A percentile compares a stretch with the other conserved stretches of the same genome.
phyloP scores from a whole-genome alignment of 371 early-diverging fungal species.

The Mucor circinelloides region DNA sequence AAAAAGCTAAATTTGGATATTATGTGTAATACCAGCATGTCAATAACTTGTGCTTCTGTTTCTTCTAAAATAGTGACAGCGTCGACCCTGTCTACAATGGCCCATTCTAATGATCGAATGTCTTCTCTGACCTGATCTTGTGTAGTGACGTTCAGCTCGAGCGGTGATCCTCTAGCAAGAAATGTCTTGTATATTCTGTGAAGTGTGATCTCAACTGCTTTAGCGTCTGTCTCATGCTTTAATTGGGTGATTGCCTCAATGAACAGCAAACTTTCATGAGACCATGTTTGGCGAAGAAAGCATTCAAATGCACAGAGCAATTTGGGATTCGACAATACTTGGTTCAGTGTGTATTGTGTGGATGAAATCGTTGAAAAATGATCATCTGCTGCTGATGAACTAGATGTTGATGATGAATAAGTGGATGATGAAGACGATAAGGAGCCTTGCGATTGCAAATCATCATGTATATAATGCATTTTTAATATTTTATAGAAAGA shows the following conservation, averaged over 20 bases:
- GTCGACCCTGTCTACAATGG: constrained; percentile 25
- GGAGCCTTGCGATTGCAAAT: constrained; percentile 17
- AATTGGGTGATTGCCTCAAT: constrained; percentile 32
- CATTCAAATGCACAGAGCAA: constrained; percentile 28
- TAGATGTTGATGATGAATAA: constrained; percentile 17
- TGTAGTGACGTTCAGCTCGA: constrained; percentile 30
- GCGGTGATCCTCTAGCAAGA: constrained; percentile 24
- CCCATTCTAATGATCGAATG: constrained; percentile 28
- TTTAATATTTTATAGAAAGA: constrained; percentile 1
- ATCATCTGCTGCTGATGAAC: constrained; percentile 2
- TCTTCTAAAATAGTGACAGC: constrained; percentile 32
- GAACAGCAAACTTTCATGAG: constrained; percentile 31
- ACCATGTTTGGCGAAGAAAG: constrained; percentile 27
- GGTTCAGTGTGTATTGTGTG: constrained; percentile 14
- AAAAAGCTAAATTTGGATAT: not conserved
- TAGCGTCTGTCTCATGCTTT: constrained; percentile 27
- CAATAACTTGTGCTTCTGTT: constrained; percentile 33
- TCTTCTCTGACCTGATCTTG: constrained; percentile 32
- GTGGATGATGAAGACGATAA: constrained; percentile 23
- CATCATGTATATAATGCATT: constrained; percentile 18
- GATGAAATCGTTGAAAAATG: not conserved
- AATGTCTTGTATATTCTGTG: constrained; percentile 38
- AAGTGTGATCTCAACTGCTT: constrained; percentile 21
- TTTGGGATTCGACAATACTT: constrained; percentile 34
- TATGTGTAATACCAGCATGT: constrained; percentile 28